A percentile compares a stretch with the other conserved stretches of the same genome.
phyloP scores from a whole-genome alignment of 495 filamentous ascomycete genomes.

The Aspergillus olivimuriae region DNA sequence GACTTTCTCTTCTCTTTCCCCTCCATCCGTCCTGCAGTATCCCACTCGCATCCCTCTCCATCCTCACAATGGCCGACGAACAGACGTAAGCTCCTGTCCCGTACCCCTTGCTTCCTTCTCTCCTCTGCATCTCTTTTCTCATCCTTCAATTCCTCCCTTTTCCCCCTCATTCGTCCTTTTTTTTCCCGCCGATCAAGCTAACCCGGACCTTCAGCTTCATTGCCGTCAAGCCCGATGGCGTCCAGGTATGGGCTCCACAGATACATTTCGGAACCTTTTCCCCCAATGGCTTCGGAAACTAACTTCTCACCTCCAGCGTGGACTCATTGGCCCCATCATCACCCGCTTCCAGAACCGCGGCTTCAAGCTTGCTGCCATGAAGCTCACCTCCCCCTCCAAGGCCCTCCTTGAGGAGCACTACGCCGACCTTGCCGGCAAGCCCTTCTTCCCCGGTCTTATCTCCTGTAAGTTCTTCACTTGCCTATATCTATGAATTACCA shows the following conservation, averaged over 20 bases:
- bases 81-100: conserved; percentile 78
- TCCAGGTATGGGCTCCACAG: conserved; percentile 64
- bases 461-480: conserved; percentile 70
- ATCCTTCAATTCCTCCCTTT: conserved; percentile 6
- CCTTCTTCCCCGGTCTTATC: conserved; percentile 92
- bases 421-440: conserved; percentile 82
- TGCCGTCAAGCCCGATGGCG: conserved; percentile 98
- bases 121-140: conserved; percentile 18
- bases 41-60: conserved; percentile 22
- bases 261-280: conserved; percentile 5
- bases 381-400: conserved; percentile 80
- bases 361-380: conserved; percentile 98
- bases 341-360: conserved; percentile 92
- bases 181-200: conserved; percentile 34
- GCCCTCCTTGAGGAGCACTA: conserved; percentile 98
- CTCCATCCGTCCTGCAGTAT: conserved; percentile 24
- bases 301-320: conserved; percentile 57
- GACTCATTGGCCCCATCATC: conserved; percentile 94
- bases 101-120: conserved; percentile 1
- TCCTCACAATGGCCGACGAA: conserved; percentile 73
- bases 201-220: conserved; percentile 71
- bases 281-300: conserved; percentile 16
- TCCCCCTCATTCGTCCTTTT: conserved; percentile 15
- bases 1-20: conserved; percentile 13
- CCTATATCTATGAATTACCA: too few relatives aligned